phyloP scores from a whole-genome alignment of 1,139 yeast species.

The Scheffersomyces insectosa region DNA sequence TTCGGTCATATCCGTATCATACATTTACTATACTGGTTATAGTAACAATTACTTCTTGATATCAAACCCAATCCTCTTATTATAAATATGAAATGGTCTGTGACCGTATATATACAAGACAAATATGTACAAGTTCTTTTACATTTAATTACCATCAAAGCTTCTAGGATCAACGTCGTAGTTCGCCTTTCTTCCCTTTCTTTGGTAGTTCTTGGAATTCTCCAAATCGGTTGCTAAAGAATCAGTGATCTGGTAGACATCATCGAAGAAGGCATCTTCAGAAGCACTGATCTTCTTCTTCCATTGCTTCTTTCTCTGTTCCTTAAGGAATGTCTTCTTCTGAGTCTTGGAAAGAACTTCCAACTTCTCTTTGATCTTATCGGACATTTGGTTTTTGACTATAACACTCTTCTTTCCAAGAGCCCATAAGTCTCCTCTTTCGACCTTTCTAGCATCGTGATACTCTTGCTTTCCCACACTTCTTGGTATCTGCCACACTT shows the following conservation, averaged over 20 bases:
- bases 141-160: constrained; percentile 19
- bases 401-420: constrained; percentile 68
- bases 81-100: no score
- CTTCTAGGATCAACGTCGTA: constrained; percentile 22
- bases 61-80: no score
- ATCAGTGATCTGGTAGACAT: constrained; percentile 34
- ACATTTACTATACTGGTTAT: no score
- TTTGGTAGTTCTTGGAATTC: constrained; percentile 31
- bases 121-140: neutral
- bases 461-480: constrained; percentile 74
- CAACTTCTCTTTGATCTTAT: constrained; percentile 32
- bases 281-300: constrained; percentile 38
- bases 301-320: constrained; percentile 42
- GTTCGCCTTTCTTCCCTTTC: constrained; percentile 33
- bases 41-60: no score
- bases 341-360: constrained; percentile 41
- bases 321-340: constrained; percentile 43
- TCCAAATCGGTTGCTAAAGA: constrained; percentile 39
- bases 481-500: constrained; percentile 85
- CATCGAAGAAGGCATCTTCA: constrained; percentile 35
- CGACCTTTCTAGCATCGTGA: constrained; percentile 87
- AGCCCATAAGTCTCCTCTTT: constrained; percentile 89
- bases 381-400: constrained; percentile 34
- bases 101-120: no score
- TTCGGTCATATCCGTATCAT: no score